These are phyloP conservation scores for Lathyrus tuberosus DNA, from an alignment of 306 rosid genomes.

Conservation along the genomic window DNA sequence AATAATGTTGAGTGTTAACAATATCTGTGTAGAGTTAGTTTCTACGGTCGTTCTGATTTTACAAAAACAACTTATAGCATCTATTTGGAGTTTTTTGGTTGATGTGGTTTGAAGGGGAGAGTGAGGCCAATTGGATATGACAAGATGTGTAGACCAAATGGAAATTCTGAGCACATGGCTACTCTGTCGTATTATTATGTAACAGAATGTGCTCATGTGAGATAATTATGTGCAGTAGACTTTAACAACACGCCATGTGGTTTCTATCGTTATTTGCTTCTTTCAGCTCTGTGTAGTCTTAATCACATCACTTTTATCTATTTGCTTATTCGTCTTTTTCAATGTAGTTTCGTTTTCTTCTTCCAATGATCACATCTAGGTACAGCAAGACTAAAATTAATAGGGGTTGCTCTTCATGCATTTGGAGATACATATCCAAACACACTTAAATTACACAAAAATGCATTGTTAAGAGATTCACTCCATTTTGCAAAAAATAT, in stretches of 20 bases:
- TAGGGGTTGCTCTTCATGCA: no score
- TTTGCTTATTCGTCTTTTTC: background rate
- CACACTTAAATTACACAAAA: no score
- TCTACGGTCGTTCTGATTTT: no score
- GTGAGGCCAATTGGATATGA: background rate
- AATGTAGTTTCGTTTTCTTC: background rate
- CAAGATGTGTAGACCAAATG: background rate
- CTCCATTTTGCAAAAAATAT: no score
- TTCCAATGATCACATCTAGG: background rate
- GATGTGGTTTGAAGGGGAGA: no score
- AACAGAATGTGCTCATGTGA: constrained; percentile 18
- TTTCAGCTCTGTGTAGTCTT: background rate
- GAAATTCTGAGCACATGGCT: background rate
- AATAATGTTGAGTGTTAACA: no score
- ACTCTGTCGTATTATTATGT: background rate
- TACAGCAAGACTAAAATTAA: background rate
- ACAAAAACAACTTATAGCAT: no score
- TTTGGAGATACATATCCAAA: no score
- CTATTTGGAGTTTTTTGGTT: no score
- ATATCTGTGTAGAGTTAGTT: no score
- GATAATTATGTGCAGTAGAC: background rate
- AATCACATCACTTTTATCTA: constrained; percentile 16
- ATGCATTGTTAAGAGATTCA: no score
- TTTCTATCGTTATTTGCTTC: constrained; percentile 16
- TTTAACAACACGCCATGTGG: constrained; percentile 42